Conservation (phyloP, 345 rosid genomes). For the Acer negundo region DNA sequence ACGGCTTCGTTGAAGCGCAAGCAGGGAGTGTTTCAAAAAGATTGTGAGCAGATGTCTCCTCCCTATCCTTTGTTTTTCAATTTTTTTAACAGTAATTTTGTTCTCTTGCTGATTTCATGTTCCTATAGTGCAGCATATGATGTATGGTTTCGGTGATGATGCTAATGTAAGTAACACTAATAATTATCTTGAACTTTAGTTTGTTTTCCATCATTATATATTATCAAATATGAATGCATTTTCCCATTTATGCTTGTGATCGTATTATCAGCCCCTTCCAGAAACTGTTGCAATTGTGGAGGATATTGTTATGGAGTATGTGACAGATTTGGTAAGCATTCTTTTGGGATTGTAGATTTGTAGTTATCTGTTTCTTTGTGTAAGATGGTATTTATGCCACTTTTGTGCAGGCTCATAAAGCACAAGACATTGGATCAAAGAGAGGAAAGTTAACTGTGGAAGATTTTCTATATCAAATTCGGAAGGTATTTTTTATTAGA, state of each 20-base stretch:
- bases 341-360: conserved; percentile 2
- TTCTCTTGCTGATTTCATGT: not conserved
- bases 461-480: conserved; percentile 80
- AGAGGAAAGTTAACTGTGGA: conserved; percentile 82
- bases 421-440: conserved; percentile 83
- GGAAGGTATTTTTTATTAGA: conserved; percentile 56
- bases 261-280: conserved; percentile 73
- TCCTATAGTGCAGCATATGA: conserved; percentile 86
- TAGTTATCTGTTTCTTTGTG: not conserved
- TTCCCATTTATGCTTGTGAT: conserved; percentile 4
- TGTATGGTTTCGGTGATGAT: conserved; percentile 95
- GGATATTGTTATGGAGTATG: conserved; percentile 91
- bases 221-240: not conserved
- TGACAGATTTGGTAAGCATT: conserved; percentile 74
- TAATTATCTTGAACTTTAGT: not conserved
- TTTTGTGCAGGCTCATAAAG: conserved; percentile 69
- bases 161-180: conserved; percentile 54
- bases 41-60: conserved; percentile 41
- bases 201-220: not conserved
- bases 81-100: not conserved
- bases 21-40: conserved; percentile 84
- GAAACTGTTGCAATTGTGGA: conserved; percentile 88
- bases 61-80: not conserved
- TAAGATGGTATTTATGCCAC: not conserved
- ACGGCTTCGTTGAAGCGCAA: conserved; percentile 70